Percentiles rank a stretch among this genome's conserved stretches.
Conservation (phyloP, 768 basidiomycete species). For the Termitomyces titanicus region DNA sequence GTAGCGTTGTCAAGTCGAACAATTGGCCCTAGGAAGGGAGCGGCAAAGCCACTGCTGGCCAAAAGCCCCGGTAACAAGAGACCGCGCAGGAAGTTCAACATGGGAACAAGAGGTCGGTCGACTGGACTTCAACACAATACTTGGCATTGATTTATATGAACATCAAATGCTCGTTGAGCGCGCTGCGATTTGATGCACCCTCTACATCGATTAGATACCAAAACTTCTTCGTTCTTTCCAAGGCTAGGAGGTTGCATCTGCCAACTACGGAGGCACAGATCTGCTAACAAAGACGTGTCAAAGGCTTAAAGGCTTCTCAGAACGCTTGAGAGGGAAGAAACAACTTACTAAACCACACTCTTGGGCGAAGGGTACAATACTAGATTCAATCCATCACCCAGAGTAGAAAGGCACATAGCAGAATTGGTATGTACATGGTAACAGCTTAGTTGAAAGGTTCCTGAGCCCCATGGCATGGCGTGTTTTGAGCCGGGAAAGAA, state of each 20-base stretch:
- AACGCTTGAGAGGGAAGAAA: no score
- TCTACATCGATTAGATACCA: background rate
- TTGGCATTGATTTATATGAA: background rate
- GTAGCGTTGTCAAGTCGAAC: slow-evolving; percentile 42
- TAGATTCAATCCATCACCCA: no score
- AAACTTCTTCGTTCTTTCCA: no score
- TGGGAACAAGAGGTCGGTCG: background rate
- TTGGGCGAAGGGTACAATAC: no score
- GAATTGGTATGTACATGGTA: no score
- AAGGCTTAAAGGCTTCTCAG: no score
- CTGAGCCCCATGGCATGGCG: no score
- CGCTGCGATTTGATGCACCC: background rate
- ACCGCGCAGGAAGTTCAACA: background rate
- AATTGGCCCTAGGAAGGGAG: slow-evolving; percentile 27
- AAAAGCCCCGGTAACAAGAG: background rate
- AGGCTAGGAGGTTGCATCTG: background rate
- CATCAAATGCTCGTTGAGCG: no score
- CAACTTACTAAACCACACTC: no score
- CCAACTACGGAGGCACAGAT: background rate
- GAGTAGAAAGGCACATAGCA: no score
- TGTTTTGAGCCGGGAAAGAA: no score
- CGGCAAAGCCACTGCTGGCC: slow-evolving; percentile 7
- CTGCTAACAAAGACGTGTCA: background rate
- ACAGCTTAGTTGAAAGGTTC: no score
- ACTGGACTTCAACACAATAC: background rate